A percentile compares a stretch with the other conserved stretches of the same genome.
Evolutionary conservation across 495 filamentous ascomycete genomes (phyloP).

Genomic region (Podospora pseudocomata): DNA sequence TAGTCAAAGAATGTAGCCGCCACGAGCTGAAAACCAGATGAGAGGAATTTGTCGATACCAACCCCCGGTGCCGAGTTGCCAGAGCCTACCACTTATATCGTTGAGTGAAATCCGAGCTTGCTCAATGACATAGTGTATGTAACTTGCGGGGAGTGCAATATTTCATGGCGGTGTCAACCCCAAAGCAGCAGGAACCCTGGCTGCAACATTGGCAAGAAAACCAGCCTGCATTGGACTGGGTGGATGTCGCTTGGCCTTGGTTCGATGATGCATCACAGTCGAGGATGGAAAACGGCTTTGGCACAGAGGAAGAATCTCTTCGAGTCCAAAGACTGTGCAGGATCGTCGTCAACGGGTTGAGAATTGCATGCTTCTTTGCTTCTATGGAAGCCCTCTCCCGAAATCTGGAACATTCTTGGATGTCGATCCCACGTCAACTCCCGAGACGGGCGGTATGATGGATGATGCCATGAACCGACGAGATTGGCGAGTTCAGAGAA

Average conservation of each 20-base stretch:
- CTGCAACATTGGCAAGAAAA: not conserved
- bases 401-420: slow-evolving; percentile 2
- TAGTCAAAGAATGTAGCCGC: not conserved
- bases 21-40: not conserved
- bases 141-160: not conserved
- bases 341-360: not conserved
- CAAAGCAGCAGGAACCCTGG: not conserved
- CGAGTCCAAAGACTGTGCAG: not conserved
- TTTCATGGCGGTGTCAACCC: not conserved
- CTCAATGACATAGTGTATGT: not conserved
- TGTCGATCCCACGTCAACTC: not conserved
- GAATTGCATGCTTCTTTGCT: not conserved
- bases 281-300: not conserved
- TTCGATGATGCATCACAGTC: not conserved
- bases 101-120: not conserved
- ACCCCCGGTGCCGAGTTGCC: not conserved
- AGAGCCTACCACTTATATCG: not conserved
- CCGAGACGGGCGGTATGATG: not conserved
- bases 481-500: not conserved
- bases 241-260: not conserved
- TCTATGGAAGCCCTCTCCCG: not conserved
- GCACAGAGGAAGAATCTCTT: not conserved
- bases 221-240: not conserved
- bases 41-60: not conserved
- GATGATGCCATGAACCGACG: not conserved